Base-by-base conservation (phyloP, 768 basidiomycete species). In the Punctularia strigosozonata region DNA sequence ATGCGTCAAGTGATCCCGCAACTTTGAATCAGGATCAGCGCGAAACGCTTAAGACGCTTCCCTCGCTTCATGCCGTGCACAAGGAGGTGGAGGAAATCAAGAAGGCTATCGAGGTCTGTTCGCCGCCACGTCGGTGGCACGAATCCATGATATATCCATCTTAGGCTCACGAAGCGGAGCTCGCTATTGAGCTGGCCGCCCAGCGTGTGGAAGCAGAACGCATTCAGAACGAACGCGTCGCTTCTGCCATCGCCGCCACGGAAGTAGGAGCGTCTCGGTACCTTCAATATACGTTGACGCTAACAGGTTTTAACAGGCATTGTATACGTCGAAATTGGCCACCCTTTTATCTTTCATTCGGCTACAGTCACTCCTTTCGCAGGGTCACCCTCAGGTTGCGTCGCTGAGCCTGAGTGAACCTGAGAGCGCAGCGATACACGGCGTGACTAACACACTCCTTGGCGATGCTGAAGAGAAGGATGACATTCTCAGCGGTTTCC, bases 21-120 rank as follows among this genome's bases (percentile, higher is more conserved):
- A 80, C 81, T 50, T 71, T 92, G 39, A 87, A 94, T 46, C 85
- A 89, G 30, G 91, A 94, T 58, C 90, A 95, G 61, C 81, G 71
- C 46, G 75, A 78, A 24, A 66, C 71, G 2, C 50, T 91, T 38
- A 81, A 75, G 46, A 77, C 73, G 14, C 73, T 94, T 31, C 73
- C 89, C 7, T 65, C 68, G 5, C 64, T 92, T 17, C 88, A 92
- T 51, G 83, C 78, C 7, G 66, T 78, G 28, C 71, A 78, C 47
- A 87, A 85, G 51, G 90, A 92, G 50, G 61, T 94, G 12, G 77
- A 73, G 19, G 90, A 91, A 41, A 73, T 90, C 31, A 83, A 81
- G 58, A 89, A 84, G 55, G 75, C 71, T 30, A 69, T 91, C 44
- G 87, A 94, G 73, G 90, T 89, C 32, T 28, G 64, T 56, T 41